Evolutionary conservation across 345 rosid species (phyloP).

Genomic region (Carallia brachiata): DNA sequence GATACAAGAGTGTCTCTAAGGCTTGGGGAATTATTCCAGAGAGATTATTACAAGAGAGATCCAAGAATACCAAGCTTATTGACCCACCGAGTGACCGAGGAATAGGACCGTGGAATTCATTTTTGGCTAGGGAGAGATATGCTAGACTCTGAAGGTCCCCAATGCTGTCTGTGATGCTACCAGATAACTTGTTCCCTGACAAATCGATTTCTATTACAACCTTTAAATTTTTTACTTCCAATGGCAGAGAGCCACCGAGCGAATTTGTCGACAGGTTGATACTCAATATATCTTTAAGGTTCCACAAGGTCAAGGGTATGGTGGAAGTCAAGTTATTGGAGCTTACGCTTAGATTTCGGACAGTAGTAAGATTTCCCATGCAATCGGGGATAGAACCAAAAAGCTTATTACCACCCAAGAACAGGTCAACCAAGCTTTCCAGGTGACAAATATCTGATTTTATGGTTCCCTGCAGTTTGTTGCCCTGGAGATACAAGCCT

Average conservation of each 20-base stretch:
- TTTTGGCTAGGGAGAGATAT: neutral
- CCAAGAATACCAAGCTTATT: fast-evolving
- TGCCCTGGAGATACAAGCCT: neutral
- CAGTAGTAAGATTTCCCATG: neutral
- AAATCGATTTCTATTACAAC: neutral
- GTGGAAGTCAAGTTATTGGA: neutral
- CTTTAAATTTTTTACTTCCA: neutral
- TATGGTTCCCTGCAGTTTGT: neutral
- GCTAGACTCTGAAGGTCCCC: neutral
- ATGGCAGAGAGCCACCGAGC: neutral
- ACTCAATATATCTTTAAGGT: neutral
- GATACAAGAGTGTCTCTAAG: neutral
- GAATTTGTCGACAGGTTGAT: neutral
- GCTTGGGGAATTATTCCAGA: neutral
- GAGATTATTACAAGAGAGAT: neutral
- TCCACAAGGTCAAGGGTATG: neutral
- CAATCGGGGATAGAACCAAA: conserved; percentile 1
- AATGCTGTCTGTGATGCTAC: neutral
- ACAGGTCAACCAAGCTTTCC: neutral
- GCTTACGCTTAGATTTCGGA: neutral
- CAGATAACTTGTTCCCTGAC: neutral
- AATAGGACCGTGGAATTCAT: neutral
- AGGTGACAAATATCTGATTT: neutral
- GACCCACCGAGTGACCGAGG: neutral
- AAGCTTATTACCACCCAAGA: neutral